These are phyloP conservation scores for Tieghemostelium lacteum DNA, from an alignment of 78 protist genomes.

Conservation along the genomic window DNA sequence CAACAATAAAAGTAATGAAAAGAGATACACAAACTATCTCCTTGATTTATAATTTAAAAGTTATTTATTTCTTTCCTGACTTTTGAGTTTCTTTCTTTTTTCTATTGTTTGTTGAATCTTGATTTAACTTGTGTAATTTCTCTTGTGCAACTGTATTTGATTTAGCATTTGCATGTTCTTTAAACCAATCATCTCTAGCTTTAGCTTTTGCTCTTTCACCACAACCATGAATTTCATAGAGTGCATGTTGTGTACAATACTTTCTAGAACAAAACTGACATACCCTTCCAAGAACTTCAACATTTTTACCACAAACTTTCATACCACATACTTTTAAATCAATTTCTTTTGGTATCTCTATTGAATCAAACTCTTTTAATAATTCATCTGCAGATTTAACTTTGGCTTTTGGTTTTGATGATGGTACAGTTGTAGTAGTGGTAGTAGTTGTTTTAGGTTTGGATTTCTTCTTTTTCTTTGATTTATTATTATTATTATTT, in stretches of 20 bases:
- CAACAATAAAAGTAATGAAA: no score
- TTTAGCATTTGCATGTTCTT: conserved; percentile 32
- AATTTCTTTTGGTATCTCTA: conserved; percentile 17
- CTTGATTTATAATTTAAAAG: no score
- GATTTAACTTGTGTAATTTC: conserved; percentile 15
- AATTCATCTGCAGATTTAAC: conserved; percentile 48
- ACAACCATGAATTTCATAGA: conserved; percentile 84
- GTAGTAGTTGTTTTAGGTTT: neutral
- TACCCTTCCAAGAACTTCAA: conserved; percentile 30
- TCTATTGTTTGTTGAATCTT: neutral
- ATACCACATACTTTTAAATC: conserved; percentile 62
- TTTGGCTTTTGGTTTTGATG: neutral
- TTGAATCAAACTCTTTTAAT: conserved; percentile 26
- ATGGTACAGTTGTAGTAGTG: neutral
- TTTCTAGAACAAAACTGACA: conserved; percentile 67
- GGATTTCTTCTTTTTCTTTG: neutral
- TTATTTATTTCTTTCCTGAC: no score
- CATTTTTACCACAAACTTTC: conserved; percentile 51
- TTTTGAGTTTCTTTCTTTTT: neutral
- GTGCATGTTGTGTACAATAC: conserved; percentile 56
- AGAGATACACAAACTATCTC: no score
- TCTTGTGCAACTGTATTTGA: conserved; percentile 17
- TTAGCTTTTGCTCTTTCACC: conserved; percentile 75
- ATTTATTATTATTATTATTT: neutral
- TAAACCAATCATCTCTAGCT: conserved; percentile 82